Percentiles rank a stretch among this genome's conserved stretches.
Conservation (phyloP, 2,329 filamentous ascomycete species). For the Podosphaera aphanis region DNA sequence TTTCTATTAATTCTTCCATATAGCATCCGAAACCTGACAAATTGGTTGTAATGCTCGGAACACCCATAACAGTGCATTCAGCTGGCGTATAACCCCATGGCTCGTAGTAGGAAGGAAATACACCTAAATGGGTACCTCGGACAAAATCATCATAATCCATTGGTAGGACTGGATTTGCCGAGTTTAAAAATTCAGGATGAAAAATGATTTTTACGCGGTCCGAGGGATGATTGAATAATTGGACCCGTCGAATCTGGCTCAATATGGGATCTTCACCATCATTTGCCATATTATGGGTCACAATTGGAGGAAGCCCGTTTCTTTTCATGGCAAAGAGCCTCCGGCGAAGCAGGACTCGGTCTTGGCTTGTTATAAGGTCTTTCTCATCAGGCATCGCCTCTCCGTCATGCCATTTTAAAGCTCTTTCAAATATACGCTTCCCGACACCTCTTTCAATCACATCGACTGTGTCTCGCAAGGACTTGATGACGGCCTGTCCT, state of each 20-base stretch:
- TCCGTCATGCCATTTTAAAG: constrained; percentile 85
- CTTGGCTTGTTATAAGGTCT: constrained; percentile 75
- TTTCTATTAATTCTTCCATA: constrained; percentile 98
- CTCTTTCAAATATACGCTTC: constrained; percentile 81
- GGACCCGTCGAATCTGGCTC: constrained; percentile 84
- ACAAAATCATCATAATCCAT: constrained; percentile 98
- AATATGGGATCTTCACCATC: constrained; percentile 81
- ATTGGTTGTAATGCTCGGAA: constrained; percentile 95
- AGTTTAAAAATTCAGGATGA: constrained; percentile 94
- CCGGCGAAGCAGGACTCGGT: constrained; percentile 76
- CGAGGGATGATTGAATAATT: constrained; percentile 86
- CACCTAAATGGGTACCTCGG: constrained; percentile 79
- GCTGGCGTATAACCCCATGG: constrained; percentile 97
- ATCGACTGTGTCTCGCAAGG: constrained; percentile 73
- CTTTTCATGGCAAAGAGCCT: constrained; percentile 94
- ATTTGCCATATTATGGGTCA: constrained; percentile 97
- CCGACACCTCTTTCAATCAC: constrained; percentile 84
- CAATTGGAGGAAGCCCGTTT: constrained; percentile 70
- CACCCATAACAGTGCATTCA: constrained; percentile 96
- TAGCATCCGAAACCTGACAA: constrained; percentile 95
- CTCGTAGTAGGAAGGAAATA: constrained; percentile 96
- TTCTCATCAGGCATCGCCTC: constrained; percentile 88
- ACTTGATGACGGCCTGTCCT: constrained; percentile 93
- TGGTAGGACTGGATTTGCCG: constrained; percentile 79
- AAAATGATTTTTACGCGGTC: constrained; percentile 96